These are phyloP conservation scores for Mortierella polycephala DNA, from an alignment of 371 early-diverging fungal species.

Conservation along the genomic window DNA sequence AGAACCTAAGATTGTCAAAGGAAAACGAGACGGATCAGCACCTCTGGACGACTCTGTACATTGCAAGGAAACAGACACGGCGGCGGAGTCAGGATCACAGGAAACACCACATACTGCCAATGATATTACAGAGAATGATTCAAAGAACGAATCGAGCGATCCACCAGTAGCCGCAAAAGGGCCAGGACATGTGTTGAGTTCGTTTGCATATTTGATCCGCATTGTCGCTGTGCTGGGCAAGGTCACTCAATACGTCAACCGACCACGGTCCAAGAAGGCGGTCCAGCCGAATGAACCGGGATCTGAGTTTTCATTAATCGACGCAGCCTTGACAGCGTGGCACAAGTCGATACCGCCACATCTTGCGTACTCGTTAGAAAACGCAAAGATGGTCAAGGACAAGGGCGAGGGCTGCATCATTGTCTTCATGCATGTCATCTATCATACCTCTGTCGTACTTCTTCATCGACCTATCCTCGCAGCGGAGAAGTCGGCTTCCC, in stretches of 20 bases:
- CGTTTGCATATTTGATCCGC: conserved; percentile 53
- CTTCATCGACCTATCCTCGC: conserved; percentile 60
- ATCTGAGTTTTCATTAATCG: conserved; percentile 60
- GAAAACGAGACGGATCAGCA: not conserved
- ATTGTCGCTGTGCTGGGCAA: conserved; percentile 57
- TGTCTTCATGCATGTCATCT: conserved; percentile 58
- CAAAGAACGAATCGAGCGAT: conserved; percentile 1
- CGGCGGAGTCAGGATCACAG: not conserved
- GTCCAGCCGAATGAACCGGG: conserved; percentile 55
- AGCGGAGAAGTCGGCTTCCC: conserved; percentile 55
- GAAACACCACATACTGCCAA: not conserved
- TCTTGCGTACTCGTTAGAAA: conserved; percentile 58
- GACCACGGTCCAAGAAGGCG: conserved; percentile 51
- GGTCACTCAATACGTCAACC: conserved; percentile 64
- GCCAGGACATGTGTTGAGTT: conserved; percentile 29
- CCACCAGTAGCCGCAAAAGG: not conserved
- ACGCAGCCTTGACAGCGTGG: conserved; percentile 60
- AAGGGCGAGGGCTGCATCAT: conserved; percentile 45
- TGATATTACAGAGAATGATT: not conserved
- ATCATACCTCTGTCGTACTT: conserved; percentile 61
- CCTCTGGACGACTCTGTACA: not conserved
- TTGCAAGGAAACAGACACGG: not conserved
- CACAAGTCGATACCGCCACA: conserved; percentile 56
- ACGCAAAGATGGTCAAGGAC: conserved; percentile 47
- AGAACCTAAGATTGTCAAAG: not conserved